Evolutionary conservation across 2,329 filamentous ascomycete species (phyloP), one percentile per base, ranked within the genome.

Genomic region (Cadophora malorum): DNA sequence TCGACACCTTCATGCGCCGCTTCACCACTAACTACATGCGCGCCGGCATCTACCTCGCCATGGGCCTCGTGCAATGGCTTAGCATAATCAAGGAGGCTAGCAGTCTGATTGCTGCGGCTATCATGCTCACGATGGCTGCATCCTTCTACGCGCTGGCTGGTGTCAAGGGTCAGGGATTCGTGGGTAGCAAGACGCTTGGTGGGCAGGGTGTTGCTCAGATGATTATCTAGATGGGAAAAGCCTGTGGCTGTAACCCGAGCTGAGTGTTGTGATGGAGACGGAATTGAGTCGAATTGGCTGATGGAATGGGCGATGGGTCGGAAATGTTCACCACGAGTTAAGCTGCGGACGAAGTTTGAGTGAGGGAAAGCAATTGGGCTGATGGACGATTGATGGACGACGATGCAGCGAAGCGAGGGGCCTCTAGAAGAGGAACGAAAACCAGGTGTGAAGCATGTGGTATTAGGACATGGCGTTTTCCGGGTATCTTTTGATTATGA

Each of bases 11-110:
- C 79, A 95, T 99, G 80, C 94, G 95, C 81, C 90, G 88, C 77
- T 92, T 99, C 84, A 93, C 93, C 71, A 97, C 94, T 68, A 98
- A 97, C 84, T 98, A 94, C 84, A 96, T 96, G 90, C 94, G 96
- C 81, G 95, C 95, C 23, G 91, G 84, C 67, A 91, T 97, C 78
- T 99, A 99, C 81, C 81, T 82, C 67, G 82, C 88, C 78, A 95
- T 98, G 91, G 91, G 88, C 74, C 78, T 90, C 62, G 80, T 97
- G 56, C 94, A 97, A 81, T 98, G 92, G 88, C 82, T 97, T 68
- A 96, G 93, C 79, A 82, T 94, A 71, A 84, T 91, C 69, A 76
- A 83, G 25, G 79, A 81, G 58, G 79, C 86, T 10, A 92, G 90
- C 62, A 93, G 90, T 77, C 82, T 99, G 79, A 92, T 99, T 73